These are phyloP conservation scores for Candida boleticola DNA, from an alignment of 805 yeast species.

Conservation along the genomic window DNA sequence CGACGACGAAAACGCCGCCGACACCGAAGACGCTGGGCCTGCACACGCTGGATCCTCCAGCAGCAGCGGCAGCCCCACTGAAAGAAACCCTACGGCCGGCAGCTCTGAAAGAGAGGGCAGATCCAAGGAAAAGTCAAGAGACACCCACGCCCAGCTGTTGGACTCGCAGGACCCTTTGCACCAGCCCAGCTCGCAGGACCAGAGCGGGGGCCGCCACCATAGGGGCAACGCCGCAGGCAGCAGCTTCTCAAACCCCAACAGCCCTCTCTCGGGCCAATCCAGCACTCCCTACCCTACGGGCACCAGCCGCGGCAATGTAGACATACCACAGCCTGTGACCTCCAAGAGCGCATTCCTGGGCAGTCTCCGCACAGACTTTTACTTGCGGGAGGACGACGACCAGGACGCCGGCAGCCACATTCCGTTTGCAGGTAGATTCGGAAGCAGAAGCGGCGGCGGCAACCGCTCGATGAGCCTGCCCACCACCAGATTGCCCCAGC, in stretches of 20 bases:
- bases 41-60: constrained; percentile 1
- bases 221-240: not conserved
- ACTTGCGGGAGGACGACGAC: constrained; percentile 16
- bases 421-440: constrained; percentile 13
- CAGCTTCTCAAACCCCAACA: no score
- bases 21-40: constrained; percentile 2
- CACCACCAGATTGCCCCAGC: no score
- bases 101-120: not conserved
- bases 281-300: not conserved
- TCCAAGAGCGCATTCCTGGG: not conserved
- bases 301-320: no score
- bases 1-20: constrained; percentile 14
- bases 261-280: not conserved
- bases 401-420: constrained; percentile 14
- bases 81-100: not conserved
- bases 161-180: not conserved
- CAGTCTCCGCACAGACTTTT: constrained; percentile 17
- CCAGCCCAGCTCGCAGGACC: not conserved
- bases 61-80: not conserved
- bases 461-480: no score
- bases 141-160: not conserved
- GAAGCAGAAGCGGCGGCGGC: no score
- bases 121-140: not conserved
- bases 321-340: not conserved
- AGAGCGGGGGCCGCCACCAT: not conserved